Conservation (phyloP, 371 early-diverging fungal genomes). For the Zopfochytrium polystomum region DNA sequence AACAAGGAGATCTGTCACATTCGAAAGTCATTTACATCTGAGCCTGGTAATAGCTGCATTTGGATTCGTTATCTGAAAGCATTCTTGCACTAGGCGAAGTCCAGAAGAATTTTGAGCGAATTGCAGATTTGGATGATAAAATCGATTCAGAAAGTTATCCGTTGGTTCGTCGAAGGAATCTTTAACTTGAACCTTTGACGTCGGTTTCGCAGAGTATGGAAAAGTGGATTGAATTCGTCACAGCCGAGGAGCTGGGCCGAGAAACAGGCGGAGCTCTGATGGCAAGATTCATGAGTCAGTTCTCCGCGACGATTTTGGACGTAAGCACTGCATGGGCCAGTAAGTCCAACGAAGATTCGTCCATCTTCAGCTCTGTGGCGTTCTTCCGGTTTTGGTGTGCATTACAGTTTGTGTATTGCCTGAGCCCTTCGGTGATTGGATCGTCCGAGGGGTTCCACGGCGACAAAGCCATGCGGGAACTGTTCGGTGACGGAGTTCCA, state of each 20-base stretch:
- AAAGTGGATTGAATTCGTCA: slow-evolving; percentile 8
- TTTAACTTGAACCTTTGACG: too few species aligned
- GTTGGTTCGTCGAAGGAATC: too few species aligned
- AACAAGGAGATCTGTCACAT: background rate
- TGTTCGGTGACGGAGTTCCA: slow-evolving; percentile 46
- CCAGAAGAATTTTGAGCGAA: slow-evolving; percentile 5
- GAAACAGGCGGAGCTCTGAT: slow-evolving; percentile 12
- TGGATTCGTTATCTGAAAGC: background rate
- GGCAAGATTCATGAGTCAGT: slow-evolving; percentile 19
- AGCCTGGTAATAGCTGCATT: background rate
- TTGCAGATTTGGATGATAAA: too few species aligned
- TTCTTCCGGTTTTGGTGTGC: slow-evolving; percentile 40
- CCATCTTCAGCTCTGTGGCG: slow-evolving; percentile 26
- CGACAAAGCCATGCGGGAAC: slow-evolving; percentile 25
- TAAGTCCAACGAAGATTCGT: slow-evolving; percentile 2
- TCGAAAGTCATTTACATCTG: background rate
- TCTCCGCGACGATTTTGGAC: slow-evolving; percentile 15
- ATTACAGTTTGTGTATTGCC: slow-evolving; percentile 41
- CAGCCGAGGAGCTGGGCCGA: slow-evolving; percentile 12
- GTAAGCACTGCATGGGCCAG: slow-evolving; percentile 28
- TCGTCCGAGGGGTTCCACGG: background rate
- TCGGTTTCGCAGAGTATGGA: too few species aligned
- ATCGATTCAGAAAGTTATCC: too few species aligned
- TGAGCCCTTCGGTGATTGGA: background rate
- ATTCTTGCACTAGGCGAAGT: background rate